These are phyloP conservation scores for Funneliformis geosporum DNA, from an alignment of 192 early-diverging fungal genomes.

Conservation along the genomic window DNA sequence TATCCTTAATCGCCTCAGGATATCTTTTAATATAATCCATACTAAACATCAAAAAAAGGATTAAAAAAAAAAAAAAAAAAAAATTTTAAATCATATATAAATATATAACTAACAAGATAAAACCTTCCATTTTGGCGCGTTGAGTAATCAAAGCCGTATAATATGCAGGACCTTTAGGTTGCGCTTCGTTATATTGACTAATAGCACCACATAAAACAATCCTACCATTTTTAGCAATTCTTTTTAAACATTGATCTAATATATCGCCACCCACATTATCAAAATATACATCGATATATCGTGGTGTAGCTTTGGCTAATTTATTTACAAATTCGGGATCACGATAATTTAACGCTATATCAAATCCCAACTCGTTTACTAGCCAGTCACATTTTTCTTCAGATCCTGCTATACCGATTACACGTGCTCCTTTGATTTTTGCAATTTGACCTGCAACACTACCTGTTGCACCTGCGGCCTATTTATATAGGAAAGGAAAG, in stretches of 20 bases:
- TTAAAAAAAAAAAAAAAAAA: neutral
- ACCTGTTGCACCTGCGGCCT: conserved; percentile 55
- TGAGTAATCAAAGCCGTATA: conserved; percentile 49
- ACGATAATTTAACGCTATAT: conserved; percentile 57
- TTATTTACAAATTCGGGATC: conserved; percentile 45
- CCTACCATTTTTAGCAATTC: conserved; percentile 48
- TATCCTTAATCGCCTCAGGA: conserved; percentile 42
- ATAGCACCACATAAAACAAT: conserved; percentile 58
- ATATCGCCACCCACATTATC: conserved; percentile 61
- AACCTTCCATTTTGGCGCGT: conserved; percentile 55
- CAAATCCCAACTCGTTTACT: conserved; percentile 52
- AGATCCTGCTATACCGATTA: conserved; percentile 58
- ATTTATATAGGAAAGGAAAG: neutral
- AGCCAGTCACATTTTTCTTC: conserved; percentile 55
- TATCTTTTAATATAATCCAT: conserved; percentile 45
- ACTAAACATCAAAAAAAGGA: neutral
- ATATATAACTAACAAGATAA: conserved; percentile 41
- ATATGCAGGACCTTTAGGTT: conserved; percentile 44
- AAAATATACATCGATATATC: conserved; percentile 55
- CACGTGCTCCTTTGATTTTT: conserved; percentile 47
- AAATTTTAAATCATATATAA: neutral
- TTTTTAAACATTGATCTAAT: conserved; percentile 44
- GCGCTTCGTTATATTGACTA: conserved; percentile 47
- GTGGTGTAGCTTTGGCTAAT: conserved; percentile 42
- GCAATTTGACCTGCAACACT: conserved; percentile 47